Percentiles rank a stretch among this genome's conserved stretches.
phyloP scores from a whole-genome alignment of 2,329 filamentous ascomycete genomes.

The Phialemoniopsis sp. region DNA sequence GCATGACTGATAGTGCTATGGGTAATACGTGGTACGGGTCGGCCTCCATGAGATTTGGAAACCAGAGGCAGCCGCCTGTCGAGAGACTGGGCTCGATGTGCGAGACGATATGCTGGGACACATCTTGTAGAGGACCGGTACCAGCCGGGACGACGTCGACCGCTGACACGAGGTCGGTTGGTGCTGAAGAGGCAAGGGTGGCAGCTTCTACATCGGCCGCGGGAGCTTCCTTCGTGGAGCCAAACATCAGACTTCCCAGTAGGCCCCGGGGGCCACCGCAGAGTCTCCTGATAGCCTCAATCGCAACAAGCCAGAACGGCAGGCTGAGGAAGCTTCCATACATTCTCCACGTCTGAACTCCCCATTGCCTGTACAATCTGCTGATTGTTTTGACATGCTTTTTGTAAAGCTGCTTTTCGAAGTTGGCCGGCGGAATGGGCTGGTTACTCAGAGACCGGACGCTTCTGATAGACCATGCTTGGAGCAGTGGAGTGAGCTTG shows the following conservation, averaged over 20 bases:
- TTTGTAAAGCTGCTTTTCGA: slow-evolving; percentile 17
- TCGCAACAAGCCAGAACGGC: slow-evolving; percentile 44
- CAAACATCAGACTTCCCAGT: slow-evolving; percentile 23
- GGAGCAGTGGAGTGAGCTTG: slow-evolving; percentile 21
- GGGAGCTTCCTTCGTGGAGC: slow-evolving; percentile 5
- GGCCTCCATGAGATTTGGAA: slow-evolving; percentile 45
- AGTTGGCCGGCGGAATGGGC: not conserved
- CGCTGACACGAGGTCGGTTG: slow-evolving; percentile 12
- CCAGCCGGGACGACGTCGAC: not conserved
- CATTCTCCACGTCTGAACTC: slow-evolving; percentile 43
- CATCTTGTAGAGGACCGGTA: not conserved
- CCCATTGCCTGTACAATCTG: slow-evolving; percentile 24
- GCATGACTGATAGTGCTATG: slow-evolving; percentile 26
- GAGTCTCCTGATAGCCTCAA: slow-evolving; percentile 46
- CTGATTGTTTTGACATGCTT: slow-evolving; percentile 15
- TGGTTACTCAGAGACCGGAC: slow-evolving; percentile 8
- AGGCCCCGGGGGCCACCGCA: slow-evolving; percentile 32
- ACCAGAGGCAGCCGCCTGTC: slow-evolving; percentile 51
- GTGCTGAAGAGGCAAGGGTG: slow-evolving; percentile 2
- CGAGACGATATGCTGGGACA: not conserved
- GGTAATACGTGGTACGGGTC: slow-evolving; percentile 50
- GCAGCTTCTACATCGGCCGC: not conserved
- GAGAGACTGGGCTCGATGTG: slow-evolving; percentile 27
- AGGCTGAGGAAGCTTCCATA: slow-evolving; percentile 33
- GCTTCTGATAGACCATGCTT: slow-evolving; percentile 25